Evolutionary conservation across 495 filamentous ascomycete species (phyloP).

Genomic region (Peziza echinospora): DNA sequence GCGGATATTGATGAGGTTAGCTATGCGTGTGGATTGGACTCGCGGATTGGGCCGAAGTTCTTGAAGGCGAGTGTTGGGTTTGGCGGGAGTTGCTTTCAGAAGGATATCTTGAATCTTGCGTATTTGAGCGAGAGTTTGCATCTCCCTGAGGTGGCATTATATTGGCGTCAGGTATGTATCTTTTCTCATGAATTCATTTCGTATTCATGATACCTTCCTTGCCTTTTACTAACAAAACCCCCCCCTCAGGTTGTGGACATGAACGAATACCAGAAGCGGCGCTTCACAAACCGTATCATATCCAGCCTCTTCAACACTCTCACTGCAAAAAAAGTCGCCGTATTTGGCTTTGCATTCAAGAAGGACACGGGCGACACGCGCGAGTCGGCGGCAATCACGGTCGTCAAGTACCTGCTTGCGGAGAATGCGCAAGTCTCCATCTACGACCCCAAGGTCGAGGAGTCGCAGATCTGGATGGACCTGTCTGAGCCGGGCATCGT

Average conservation of each 20-base stretch:
- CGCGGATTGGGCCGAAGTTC: slow-evolving; percentile 48
- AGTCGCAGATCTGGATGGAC: slow-evolving; percentile 18
- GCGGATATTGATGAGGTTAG: slow-evolving; percentile 56
- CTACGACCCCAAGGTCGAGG: slow-evolving; percentile 40
- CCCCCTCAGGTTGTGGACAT: slow-evolving; percentile 39
- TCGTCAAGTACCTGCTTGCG: slow-evolving; percentile 40
- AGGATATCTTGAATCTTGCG: slow-evolving; percentile 55
- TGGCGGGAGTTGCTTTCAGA: slow-evolving; percentile 66
- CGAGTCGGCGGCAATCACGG: slow-evolving; percentile 45
- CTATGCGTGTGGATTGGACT: slow-evolving; percentile 45
- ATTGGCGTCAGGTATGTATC: slow-evolving; percentile 35
- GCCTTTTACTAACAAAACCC: no score
- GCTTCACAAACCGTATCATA: slow-evolving; percentile 43
- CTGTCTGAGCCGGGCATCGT: slow-evolving; percentile 20
- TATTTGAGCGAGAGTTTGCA: slow-evolving; percentile 52
- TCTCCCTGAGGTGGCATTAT: slow-evolving; percentile 50
- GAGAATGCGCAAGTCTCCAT: slow-evolving; percentile 44
- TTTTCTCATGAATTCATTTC: background rate
- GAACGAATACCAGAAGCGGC: slow-evolving; percentile 54
- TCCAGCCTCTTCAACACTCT: slow-evolving; percentile 45
- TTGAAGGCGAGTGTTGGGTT: slow-evolving; percentile 61
- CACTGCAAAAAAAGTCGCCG: slow-evolving; percentile 45
- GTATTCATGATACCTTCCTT: background rate
- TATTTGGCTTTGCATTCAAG: slow-evolving; percentile 68
- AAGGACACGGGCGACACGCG: slow-evolving; percentile 60